Evolutionary conservation across 345 rosid genomes (phyloP).

Genomic region (Citrus maxima): DNA sequence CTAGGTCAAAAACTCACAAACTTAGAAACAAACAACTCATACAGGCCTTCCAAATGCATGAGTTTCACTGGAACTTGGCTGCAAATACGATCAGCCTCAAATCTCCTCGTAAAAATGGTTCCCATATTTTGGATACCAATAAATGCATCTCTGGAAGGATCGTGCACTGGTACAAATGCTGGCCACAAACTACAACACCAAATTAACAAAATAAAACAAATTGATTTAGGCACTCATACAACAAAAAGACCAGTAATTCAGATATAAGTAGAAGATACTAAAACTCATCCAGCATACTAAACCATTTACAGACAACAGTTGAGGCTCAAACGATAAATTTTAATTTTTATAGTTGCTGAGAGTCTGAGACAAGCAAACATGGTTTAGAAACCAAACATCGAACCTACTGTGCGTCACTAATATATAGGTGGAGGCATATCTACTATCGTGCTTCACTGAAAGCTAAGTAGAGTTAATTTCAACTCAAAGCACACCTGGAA

Average conservation of each 20-base stretch:
- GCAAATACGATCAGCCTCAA: conserved; percentile 86
- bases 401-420: not conserved
- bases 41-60: conserved; percentile 95
- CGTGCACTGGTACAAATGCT: conserved; percentile 96
- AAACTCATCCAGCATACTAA: not conserved
- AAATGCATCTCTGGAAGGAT: conserved; percentile 84
- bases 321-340: not conserved
- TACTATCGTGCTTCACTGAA: conserved; percentile 8
- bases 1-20: conserved; percentile 60
- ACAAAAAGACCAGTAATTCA: not conserved
- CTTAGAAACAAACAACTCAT: conserved; percentile 89
- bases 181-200: conserved; percentile 77
- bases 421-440: not conserved
- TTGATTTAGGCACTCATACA: conserved; percentile 6
- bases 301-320: not conserved
- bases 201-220: conserved; percentile 5
- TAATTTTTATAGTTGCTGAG: not conserved
- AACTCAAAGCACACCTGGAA: conserved; percentile 60
- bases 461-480: conserved; percentile 5
- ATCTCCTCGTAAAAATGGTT: conserved; percentile 85
- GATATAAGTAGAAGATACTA: not conserved
- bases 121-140: conserved; percentile 95
- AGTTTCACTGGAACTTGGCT: conserved; percentile 95
- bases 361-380: too few species aligned
- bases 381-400: not conserved